Evolutionary conservation across 228 moss, liverwort and hornwort species (phyloP).

Genomic region (Sphagnum fallax): DNA sequence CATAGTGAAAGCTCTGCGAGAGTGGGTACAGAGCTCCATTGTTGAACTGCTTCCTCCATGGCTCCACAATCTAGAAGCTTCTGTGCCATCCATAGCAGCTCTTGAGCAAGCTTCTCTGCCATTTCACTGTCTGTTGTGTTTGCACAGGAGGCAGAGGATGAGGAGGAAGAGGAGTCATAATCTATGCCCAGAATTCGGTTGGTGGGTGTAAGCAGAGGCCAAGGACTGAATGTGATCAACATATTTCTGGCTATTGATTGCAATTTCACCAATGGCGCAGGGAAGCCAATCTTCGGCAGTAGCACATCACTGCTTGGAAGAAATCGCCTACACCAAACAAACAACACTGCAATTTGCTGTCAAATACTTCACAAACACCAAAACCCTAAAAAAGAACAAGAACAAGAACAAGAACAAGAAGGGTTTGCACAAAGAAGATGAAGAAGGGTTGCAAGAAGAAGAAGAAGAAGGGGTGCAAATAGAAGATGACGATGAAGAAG

Average conservation of each 20-base stretch:
- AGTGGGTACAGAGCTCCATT: conserved; percentile 60
- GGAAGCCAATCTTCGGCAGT: conserved; percentile 2
- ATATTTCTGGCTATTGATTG: conserved; percentile 18
- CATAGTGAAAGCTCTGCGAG: conserved; percentile 57
- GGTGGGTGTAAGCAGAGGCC: not conserved
- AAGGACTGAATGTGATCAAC: conserved; percentile 10
- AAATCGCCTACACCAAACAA: conserved; percentile 22
- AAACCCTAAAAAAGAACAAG: too few relatives aligned
- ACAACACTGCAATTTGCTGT: too few relatives aligned
- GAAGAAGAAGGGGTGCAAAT: too few relatives aligned
- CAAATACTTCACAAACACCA: too few relatives aligned
- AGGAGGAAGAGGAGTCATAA: too few relatives aligned
- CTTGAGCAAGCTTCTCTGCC: conserved; percentile 76
- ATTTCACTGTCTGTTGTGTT: conserved; percentile 29
- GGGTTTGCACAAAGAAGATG: too few relatives aligned
- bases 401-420: too few relatives aligned
- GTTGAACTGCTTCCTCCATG: conserved; percentile 50
- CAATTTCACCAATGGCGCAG: conserved; percentile 17
- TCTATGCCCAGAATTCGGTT: too few relatives aligned
- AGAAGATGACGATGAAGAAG: too few relatives aligned
- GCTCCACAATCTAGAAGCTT: conserved; percentile 56
- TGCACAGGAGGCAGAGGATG: not conserved
- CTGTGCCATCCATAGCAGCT: conserved; percentile 79
- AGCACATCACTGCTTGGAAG: too few relatives aligned
- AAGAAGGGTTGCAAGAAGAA: too few relatives aligned